phyloP scores from a whole-genome alignment of 257 asterid genomes.

The Cruciata laevipes region DNA sequence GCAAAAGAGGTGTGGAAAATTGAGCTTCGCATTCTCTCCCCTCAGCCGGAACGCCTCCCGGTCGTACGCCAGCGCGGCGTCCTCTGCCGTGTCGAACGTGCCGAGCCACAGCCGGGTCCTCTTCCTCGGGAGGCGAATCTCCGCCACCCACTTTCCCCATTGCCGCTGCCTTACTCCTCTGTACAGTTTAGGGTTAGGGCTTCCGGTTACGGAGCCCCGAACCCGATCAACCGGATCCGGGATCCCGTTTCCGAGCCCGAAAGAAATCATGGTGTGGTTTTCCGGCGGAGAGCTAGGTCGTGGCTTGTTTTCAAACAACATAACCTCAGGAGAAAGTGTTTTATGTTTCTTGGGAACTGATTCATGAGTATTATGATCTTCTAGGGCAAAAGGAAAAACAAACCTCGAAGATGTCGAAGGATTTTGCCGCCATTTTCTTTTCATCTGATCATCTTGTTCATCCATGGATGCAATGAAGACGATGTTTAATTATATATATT shows the following conservation, averaged over 20 bases:
- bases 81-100: constrained; percentile 36
- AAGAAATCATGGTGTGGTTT: constrained; percentile 33
- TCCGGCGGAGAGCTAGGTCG: neutral
- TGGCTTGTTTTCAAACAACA: neutral
- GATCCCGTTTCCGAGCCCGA: constrained; percentile 11
- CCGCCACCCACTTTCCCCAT: constrained; percentile 60
- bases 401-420: constrained; percentile 16
- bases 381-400: constrained; percentile 31
- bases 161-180: constrained; percentile 53
- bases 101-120: constrained; percentile 51
- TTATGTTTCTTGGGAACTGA: neutral
- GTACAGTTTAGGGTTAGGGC: constrained; percentile 21
- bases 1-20: constrained; percentile 38
- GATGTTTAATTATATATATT: too few relatives aligned
- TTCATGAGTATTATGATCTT: constrained; percentile 7
- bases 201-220: neutral
- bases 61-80: constrained; percentile 50
- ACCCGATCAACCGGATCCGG: neutral
- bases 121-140: constrained; percentile 45
- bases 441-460: constrained; percentile 8
- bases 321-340: neutral
- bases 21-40: constrained; percentile 34
- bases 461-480: neutral
- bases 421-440: constrained; percentile 16
- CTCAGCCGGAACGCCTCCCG: constrained; percentile 40